phyloP scores from a whole-genome alignment of 768 basidiomycete species.

The Daedalea quercina region DNA sequence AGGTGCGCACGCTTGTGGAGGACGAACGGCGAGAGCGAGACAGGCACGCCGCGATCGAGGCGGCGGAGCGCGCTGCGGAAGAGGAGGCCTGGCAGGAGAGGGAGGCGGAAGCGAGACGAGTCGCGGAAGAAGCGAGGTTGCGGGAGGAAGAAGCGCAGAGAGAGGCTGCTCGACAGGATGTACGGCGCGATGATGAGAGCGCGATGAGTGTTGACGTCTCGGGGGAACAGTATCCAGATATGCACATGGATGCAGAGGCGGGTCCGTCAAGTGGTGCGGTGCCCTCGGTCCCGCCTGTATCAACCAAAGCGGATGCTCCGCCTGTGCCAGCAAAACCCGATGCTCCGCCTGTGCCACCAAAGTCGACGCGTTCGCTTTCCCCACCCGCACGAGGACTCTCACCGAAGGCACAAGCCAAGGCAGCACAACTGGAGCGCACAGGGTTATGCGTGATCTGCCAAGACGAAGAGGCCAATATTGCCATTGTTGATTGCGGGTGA shows the following conservation, averaged over 20 bases:
- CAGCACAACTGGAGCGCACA: conserved; percentile 47
- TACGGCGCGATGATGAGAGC: neutral
- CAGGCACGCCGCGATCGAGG: conserved; percentile 21
- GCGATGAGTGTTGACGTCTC: conserved; percentile 1
- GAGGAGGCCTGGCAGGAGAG: conserved; percentile 16
- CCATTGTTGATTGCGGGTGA: conserved; percentile 91
- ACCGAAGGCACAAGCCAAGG: conserved; percentile 32
- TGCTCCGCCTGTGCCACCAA: conserved; percentile 9
- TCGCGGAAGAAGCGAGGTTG: neutral
- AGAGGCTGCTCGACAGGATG: neutral
- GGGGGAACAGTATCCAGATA: neutral
- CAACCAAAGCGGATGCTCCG: neutral
- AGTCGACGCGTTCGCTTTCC: conserved; percentile 15
- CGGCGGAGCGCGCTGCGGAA: conserved; percentile 14
- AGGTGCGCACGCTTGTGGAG: conserved; percentile 57
- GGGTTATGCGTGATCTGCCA: conserved; percentile 91
- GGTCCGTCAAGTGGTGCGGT: neutral
- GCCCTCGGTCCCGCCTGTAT: neutral
- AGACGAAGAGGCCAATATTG: conserved; percentile 91
- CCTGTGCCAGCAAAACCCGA: neutral
- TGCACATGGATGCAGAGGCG: neutral
- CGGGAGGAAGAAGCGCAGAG: neutral
- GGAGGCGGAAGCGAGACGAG: conserved; percentile 7
- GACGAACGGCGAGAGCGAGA: conserved; percentile 27
- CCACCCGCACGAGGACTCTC: conserved; percentile 24